A percentile compares a stretch with the other conserved stretches of the same genome.
These are phyloP conservation scores for Scenedesmus sp. DNA, from an alignment of 163 green algal species.

Conservation along the genomic window DNA sequence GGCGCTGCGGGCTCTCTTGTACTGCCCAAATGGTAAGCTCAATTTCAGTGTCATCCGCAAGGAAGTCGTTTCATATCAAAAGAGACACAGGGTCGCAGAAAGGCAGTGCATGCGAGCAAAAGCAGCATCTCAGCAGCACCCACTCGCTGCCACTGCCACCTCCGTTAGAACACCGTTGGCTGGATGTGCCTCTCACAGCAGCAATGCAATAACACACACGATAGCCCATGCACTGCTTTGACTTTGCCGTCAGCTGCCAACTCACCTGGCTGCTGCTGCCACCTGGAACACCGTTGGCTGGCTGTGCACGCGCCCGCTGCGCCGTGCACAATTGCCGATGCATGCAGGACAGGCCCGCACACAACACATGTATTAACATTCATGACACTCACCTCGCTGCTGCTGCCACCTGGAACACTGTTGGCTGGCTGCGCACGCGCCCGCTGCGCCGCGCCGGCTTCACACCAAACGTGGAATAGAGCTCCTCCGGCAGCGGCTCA, in stretches of 20 bases:
- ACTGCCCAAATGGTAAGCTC: too few species aligned
- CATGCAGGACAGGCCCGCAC: not conserved
- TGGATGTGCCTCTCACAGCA: not conserved
- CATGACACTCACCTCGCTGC: not conserved
- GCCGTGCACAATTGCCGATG: not conserved
- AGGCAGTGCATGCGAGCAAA: too few species aligned
- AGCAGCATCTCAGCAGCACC: too few species aligned
- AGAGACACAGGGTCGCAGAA: too few species aligned
- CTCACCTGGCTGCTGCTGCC: not conserved
- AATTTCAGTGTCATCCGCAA: too few species aligned
- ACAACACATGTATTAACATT: not conserved
- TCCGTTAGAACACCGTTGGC: too few species aligned
- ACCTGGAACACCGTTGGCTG: not conserved
- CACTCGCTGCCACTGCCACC: too few species aligned
- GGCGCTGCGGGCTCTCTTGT: too few species aligned
- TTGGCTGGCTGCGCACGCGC: conserved; percentile 13
- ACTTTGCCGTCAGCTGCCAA: not conserved
- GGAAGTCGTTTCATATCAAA: too few species aligned
- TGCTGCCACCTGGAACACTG: not conserved
- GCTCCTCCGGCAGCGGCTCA: conserved; percentile 13
- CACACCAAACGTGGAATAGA: conserved; percentile 11
- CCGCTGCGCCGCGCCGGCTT: conserved; percentile 10
- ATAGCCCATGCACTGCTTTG: not conserved
- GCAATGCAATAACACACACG: not conserved
- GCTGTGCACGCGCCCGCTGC: not conserved